These are phyloP conservation scores for Stentor coeruleus DNA, from an alignment of 73 alveolate genomes.

Conservation along the genomic window DNA sequence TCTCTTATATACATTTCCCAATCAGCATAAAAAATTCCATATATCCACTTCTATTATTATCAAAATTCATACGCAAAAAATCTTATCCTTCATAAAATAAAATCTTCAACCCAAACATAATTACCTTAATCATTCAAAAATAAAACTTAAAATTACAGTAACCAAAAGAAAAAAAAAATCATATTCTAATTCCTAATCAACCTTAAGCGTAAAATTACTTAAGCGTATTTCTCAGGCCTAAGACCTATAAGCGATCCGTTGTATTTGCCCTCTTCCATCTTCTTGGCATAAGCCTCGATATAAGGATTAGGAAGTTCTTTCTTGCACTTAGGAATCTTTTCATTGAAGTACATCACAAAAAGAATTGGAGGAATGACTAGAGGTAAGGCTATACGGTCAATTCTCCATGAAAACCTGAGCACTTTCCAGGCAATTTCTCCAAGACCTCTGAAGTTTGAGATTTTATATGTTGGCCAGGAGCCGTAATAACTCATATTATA, in stretches of 20 bases:
- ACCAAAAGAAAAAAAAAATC: background rate
- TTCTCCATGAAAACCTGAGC: background rate
- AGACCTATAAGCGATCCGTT: constrained; percentile 15
- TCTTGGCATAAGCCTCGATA: background rate
- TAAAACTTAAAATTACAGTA: too few relatives aligned
- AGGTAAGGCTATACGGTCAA: background rate
- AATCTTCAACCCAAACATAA: too few relatives aligned
- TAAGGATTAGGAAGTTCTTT: background rate
- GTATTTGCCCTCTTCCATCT: constrained; percentile 16
- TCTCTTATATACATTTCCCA: too few relatives aligned
- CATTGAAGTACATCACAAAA: background rate
- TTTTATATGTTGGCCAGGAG: background rate
- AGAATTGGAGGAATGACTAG: background rate
- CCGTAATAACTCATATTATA: background rate
- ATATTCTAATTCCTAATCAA: background rate
- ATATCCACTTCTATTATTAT: too few relatives aligned
- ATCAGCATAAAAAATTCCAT: too few relatives aligned
- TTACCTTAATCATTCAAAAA: too few relatives aligned
- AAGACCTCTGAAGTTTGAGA: background rate
- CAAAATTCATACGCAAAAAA: too few relatives aligned
- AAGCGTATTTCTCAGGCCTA: background rate
- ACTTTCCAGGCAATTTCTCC: constrained; percentile 20
- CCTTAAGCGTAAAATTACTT: background rate
- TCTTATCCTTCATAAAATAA: too few relatives aligned
- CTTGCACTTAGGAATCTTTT: background rate